Base-by-base conservation (phyloP, 441 rosid genomes). In the Manihot esculenta region DNA sequence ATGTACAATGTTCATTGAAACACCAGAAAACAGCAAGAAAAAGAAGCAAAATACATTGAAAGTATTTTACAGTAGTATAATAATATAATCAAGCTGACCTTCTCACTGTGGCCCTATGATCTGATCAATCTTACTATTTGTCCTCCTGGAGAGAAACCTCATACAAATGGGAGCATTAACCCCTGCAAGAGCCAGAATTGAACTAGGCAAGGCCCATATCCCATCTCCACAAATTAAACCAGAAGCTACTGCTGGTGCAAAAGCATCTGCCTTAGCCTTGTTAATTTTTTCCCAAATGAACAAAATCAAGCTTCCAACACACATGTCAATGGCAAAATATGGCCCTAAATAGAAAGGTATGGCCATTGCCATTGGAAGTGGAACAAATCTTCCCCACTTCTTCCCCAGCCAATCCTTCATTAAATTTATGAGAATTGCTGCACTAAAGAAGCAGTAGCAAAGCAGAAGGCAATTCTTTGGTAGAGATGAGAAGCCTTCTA, bases 221-320 rank as follows among this genome's bases (percentile, higher is more conserved):
- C 71, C 71, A 68, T 68, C 71, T 68, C 71, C 71, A 44, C 71
- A 68, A 53, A 66, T 66, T 38, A 66, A 66, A 20, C 70, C 70
- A 53, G 61, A 66, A 53, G 70, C 70, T 35, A 68, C 71, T 8
- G 62, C 71, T 41, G 71, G 71, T 68, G 51, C 71, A 54, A 55
- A 68, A 68, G 71, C 62, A 68, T 55, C 53, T 21, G 71, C 62
- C 71, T 68, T 68, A 38, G 71, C 38, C 50, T 55, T 68, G 49
- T 68, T 54, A 4, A 55, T 55, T 62, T 38, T 68, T 57, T 68
- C 62, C 71, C 71, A 68, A 14, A 53, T 17, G 61, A 68, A 68
- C 62, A 68, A 68, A 21, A 68, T 68, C 51, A 68, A 54, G 60
- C 71, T 54, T 23, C 71, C 71, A 68, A 68, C 62, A 54, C 62